Conservation (phyloP, 768 basidiomycete genomes). For the Lactarius tabidus region DNA sequence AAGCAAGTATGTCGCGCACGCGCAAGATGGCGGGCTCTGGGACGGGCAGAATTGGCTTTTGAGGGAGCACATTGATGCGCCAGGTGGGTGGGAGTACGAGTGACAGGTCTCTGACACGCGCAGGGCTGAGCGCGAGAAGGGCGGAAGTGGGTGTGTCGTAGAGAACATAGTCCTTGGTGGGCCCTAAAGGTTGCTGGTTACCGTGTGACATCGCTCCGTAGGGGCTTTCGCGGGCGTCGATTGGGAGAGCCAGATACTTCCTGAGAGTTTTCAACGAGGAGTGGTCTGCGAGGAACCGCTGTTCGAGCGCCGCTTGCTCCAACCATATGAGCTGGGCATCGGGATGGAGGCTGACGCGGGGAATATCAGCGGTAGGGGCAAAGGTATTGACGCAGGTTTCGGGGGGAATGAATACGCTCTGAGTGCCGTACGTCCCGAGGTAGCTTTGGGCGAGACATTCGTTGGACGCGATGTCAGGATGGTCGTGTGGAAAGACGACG, state of each 20-base stretch:
- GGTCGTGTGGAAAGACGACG: slow-evolving; percentile 45
- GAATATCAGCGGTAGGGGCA: background rate
- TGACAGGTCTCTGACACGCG: slow-evolving; percentile 48
- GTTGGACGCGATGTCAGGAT: slow-evolving; percentile 35
- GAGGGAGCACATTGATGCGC: slow-evolving; percentile 62
- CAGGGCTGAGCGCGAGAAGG: slow-evolving; percentile 46
- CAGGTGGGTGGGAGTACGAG: slow-evolving; percentile 66
- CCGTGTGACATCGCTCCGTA: slow-evolving; percentile 10
- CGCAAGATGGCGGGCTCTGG: slow-evolving; percentile 49
- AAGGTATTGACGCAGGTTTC: slow-evolving; percentile 37
- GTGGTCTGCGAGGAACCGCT: slow-evolving; percentile 25
- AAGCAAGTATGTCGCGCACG: slow-evolving; percentile 52
- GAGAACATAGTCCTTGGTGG: slow-evolving; percentile 36
- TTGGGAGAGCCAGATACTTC: slow-evolving; percentile 18
- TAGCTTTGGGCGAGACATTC: slow-evolving; percentile 48
- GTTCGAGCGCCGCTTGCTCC: slow-evolving; percentile 51
- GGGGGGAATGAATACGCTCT: slow-evolving; percentile 47
- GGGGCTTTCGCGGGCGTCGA: slow-evolving; percentile 3
- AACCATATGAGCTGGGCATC: slow-evolving; percentile 24
- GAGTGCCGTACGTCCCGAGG: slow-evolving; percentile 53
- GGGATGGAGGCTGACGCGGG: slow-evolving; percentile 31
- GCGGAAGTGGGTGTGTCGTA: slow-evolving; percentile 42
- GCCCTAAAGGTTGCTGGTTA: slow-evolving; percentile 9
- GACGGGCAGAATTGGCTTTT: slow-evolving; percentile 50
- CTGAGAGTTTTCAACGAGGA: slow-evolving; percentile 13